Conservation (phyloP, 1,284 basidiomycete species). For the Pseudomicrostroma phylloplanum region DNA sequence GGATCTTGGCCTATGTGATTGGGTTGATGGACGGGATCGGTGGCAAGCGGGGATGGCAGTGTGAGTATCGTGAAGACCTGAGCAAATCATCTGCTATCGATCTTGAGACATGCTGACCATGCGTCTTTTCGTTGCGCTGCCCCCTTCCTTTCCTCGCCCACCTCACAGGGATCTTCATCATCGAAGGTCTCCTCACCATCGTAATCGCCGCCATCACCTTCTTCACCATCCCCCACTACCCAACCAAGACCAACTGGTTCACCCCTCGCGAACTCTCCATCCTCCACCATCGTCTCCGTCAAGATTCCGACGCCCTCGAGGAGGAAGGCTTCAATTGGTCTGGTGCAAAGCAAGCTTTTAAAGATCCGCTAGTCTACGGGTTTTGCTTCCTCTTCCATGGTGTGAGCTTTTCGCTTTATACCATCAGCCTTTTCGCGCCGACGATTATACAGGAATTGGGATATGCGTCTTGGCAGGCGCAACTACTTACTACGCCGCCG, state of each 20-base stretch:
- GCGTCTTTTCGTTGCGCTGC: background rate
- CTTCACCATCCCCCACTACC: conserved; percentile 60
- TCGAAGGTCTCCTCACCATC: conserved; percentile 59
- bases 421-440: conserved; percentile 32
- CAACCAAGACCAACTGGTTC: conserved; percentile 57
- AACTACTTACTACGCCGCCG: conserved; percentile 62
- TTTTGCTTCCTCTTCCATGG: conserved; percentile 65
- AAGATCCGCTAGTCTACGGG: conserved; percentile 61
- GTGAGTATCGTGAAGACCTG: background rate
- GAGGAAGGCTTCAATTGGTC: conserved; percentile 48
- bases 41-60: conserved; percentile 46
- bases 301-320: conserved; percentile 59
- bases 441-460: conserved; percentile 62
- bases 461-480: conserved; percentile 60
- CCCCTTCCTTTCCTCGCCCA: background rate
- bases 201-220: conserved; percentile 57
- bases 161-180: conserved; percentile 58
- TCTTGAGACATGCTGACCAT: background rate
- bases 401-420: conserved; percentile 54
- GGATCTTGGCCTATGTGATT: conserved; percentile 58
- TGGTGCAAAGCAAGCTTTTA: conserved; percentile 54
- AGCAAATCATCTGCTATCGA: conserved; percentile 26
- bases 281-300: conserved; percentile 55
- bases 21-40: conserved; percentile 61
- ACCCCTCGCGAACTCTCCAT: conserved; percentile 56